A percentile compares a stretch with the other conserved stretches of the same genome.
These are phyloP conservation scores for Russula olivacea DNA, from an alignment of 768 basidiomycete genomes.

Conservation along the genomic window DNA sequence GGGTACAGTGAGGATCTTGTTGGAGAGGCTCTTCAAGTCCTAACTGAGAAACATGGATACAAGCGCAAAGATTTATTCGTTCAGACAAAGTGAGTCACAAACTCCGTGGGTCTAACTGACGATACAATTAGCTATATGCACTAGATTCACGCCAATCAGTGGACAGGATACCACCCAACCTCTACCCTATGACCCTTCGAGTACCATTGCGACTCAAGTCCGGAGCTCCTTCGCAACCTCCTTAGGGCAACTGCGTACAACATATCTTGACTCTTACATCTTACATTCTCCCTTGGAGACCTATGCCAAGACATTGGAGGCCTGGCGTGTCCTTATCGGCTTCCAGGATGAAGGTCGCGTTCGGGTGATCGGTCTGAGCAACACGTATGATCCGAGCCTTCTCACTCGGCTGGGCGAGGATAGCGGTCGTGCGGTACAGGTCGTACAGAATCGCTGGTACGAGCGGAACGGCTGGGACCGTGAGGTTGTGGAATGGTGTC, in stretches of 20 bases:
- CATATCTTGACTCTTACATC: conserved; percentile 72
- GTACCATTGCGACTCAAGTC: conserved; percentile 54
- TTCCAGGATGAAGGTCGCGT: conserved; percentile 64
- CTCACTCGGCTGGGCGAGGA: conserved; percentile 49
- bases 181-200: conserved; percentile 62
- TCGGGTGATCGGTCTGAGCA: conserved; percentile 66
- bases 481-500: conserved; percentile 59
- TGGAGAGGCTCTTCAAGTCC: conserved; percentile 58
- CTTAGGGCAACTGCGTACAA: conserved; percentile 60
- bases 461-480: conserved; percentile 74
- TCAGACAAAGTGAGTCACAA: conserved; percentile 62
- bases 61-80: conserved; percentile 67
- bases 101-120: not conserved
- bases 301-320: conserved; percentile 54
- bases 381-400: conserved; percentile 58
- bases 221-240: conserved; percentile 56
- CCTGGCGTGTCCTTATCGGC: conserved; percentile 56
- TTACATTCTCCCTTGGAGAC: conserved; percentile 70
- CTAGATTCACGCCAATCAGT: conserved; percentile 63
- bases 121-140: not conserved
- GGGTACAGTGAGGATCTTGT: conserved; percentile 54
- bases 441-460: conserved; percentile 85
- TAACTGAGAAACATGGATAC: conserved; percentile 52
- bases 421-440: conserved; percentile 48
- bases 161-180: conserved; percentile 70